A percentile compares a stretch with the other conserved stretches of the same genome.
phyloP scores from a whole-genome alignment of 208 protist species.

The Trypanosoma avium region DNA sequence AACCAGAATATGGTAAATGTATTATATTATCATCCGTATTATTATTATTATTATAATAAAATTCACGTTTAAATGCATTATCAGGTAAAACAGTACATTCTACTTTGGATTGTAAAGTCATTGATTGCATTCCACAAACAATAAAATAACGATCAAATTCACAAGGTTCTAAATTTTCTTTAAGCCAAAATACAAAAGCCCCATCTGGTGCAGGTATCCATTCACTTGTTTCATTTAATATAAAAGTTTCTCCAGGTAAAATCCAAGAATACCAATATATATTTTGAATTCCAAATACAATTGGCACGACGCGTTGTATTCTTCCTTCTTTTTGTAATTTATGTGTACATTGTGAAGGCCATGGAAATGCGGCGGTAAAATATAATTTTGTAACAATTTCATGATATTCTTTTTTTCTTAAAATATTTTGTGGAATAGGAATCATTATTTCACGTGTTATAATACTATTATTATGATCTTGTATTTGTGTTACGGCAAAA shows the following conservation, averaged over 20 bases:
- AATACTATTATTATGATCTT: conserved; percentile 13
- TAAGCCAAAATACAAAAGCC: conserved; percentile 84
- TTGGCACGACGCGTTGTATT: conserved; percentile 48
- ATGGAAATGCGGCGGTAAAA: conserved; percentile 71
- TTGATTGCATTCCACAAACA: conserved; percentile 47
- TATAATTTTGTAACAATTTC: conserved; percentile 34
- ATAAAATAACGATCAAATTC: conserved; percentile 78
- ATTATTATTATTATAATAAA: too few species aligned
- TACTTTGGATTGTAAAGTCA: conserved; percentile 47
- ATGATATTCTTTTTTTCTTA: conserved; percentile 43
- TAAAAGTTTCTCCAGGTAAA: conserved; percentile 60
- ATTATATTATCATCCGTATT: too few species aligned
- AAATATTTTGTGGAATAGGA: conserved; percentile 43
- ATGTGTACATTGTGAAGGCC: conserved; percentile 69
- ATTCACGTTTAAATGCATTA: conserved; percentile 50
- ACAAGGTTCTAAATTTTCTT: conserved; percentile 51
- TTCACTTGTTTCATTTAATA: conserved; percentile 42
- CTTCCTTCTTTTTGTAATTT: conserved; percentile 52
- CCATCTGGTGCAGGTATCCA: conserved; percentile 60
- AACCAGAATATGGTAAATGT: too few species aligned
- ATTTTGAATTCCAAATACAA: conserved; percentile 35
- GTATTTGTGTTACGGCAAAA: conserved; percentile 49
- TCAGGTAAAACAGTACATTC: conserved; percentile 50
- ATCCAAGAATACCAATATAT: conserved; percentile 79
- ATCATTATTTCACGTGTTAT: conserved; percentile 67